Evolutionary conservation across 23 red algal genomes (phyloP), one percentile per base, ranked within the genome.

Genomic region (Cyanidiococcus yangmingshanensis): DNA sequence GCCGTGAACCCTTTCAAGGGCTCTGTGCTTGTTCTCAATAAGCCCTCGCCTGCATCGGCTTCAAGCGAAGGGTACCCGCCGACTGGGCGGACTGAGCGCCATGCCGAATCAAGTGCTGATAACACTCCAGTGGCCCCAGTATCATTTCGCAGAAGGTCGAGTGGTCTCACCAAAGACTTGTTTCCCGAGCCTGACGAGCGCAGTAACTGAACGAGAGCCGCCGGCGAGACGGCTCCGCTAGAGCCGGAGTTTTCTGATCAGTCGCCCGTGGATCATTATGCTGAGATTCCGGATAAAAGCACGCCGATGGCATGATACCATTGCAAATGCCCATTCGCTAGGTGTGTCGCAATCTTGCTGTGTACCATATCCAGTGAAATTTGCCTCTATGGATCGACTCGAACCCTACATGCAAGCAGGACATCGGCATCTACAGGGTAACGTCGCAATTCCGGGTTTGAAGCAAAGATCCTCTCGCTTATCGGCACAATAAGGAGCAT

Each of bases 1-100:
- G 63, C 63, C 7, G 63, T 71, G 63, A 71, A 30, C 27, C 63
- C 63, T 7, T 71, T 71, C 63, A 71, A 71, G 63, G 63, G 63
- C 27, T 71, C 63, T 7, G 63, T 71, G 63, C 63, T 71, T 12
- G 32, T 71, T 71, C 63, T 71, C 16, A 71, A 71, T 35, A 25
- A 35, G 27, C 63, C 63, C 3, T 12, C 27, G 16, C 21, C n/a
- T 29, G 27, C 27, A 29, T 71, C 63, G n/a, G 32, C 3, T 29
- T 12, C 63, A 2, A 71, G 32, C 27, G 63, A 25, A 7, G 63
- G 63, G 7, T 29, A 54, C 45, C 7, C 7, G 7, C 45, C 7
- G 45, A 21, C 12, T 15, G 45, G 12, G 45, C 45, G 45, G 7
- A 21, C 45, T 15, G 21, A 54, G 12, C 45, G 21, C 45, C 45